Conservation (phyloP, 129 eudicot species). For the Oenanthe sinensis region DNA sequence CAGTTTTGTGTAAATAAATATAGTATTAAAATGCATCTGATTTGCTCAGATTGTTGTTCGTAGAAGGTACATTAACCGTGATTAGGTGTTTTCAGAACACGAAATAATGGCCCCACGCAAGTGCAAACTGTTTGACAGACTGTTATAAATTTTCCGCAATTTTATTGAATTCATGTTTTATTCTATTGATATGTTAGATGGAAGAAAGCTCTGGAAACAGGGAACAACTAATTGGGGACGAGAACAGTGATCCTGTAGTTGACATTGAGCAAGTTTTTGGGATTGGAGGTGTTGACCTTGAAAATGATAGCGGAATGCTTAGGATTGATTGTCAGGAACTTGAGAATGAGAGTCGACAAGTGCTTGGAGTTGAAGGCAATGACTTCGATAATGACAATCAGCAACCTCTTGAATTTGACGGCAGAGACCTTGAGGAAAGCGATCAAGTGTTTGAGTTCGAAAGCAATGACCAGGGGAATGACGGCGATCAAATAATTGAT, state of each 20-base stretch:
- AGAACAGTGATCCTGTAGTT: slow-evolving; percentile 29
- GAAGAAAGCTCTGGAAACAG: slow-evolving; percentile 44
- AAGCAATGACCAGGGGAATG: slow-evolving; percentile 25
- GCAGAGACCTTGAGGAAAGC: slow-evolving; percentile 35
- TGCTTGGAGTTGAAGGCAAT: slow-evolving; percentile 39
- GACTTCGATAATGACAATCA: slow-evolving; percentile 32
- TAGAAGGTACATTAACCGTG: background rate
- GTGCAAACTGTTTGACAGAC: background rate
- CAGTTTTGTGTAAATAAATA: background rate
- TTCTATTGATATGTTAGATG: slow-evolving; percentile 22
- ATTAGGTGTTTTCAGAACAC: too few species aligned
- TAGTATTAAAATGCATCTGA: background rate
- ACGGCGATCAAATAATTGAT: slow-evolving; percentile 32
- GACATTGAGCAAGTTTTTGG: slow-evolving; percentile 46
- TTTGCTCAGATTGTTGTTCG: background rate
- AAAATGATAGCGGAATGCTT: slow-evolving; percentile 31
- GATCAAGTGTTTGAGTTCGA: slow-evolving; percentile 34
- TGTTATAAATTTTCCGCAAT: background rate
- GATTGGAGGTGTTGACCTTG: slow-evolving; percentile 35
- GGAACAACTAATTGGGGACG: slow-evolving; percentile 47
- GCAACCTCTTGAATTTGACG: slow-evolving; percentile 39
- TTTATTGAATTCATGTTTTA: background rate
- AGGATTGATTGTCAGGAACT: slow-evolving; percentile 34
- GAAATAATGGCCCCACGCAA: too few species aligned
- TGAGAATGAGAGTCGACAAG: slow-evolving; percentile 36